Evolutionary conservation across 139 green algal species (phyloP).

Genomic region (Ettlia oleoabundans): DNA sequence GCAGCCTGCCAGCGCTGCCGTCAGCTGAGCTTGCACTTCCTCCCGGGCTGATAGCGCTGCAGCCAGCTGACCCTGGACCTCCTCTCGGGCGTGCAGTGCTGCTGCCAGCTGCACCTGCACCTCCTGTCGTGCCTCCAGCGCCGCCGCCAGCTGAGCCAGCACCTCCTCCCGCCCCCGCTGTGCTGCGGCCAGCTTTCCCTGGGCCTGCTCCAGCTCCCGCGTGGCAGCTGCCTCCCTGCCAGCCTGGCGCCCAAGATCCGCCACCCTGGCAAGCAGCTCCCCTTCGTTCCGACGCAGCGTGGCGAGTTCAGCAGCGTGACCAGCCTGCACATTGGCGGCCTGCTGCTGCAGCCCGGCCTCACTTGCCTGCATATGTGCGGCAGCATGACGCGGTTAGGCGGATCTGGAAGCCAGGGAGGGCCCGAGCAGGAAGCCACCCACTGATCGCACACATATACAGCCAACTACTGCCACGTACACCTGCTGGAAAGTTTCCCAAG

Average conservation of each 20-base stretch:
- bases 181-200: not conserved
- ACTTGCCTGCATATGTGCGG: not conserved
- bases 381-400: not conserved
- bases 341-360: not conserved
- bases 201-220: not conserved
- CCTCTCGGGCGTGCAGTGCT: not conserved
- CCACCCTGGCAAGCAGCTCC: conserved; percentile 21
- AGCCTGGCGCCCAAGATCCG: not conserved
- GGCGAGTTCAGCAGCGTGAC: not conserved
- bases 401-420: too few relatives aligned
- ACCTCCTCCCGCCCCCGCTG: not conserved
- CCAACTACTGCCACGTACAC: too few relatives aligned
- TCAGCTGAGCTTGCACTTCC: not conserved
- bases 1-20: not conserved
- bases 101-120: not conserved
- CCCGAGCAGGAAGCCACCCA: too few relatives aligned
- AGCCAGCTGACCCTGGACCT: not conserved
- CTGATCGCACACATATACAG: too few relatives aligned
- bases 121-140: not conserved
- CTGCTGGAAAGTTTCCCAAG: too few relatives aligned
- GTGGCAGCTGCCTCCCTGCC: not conserved
- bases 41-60: too few relatives aligned
- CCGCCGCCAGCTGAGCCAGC: not conserved
- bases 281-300: conserved; percentile 19
- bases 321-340: not conserved